phyloP scores from a whole-genome alignment of 768 basidiomycete species.

The Suillus fuscotomentosus region DNA sequence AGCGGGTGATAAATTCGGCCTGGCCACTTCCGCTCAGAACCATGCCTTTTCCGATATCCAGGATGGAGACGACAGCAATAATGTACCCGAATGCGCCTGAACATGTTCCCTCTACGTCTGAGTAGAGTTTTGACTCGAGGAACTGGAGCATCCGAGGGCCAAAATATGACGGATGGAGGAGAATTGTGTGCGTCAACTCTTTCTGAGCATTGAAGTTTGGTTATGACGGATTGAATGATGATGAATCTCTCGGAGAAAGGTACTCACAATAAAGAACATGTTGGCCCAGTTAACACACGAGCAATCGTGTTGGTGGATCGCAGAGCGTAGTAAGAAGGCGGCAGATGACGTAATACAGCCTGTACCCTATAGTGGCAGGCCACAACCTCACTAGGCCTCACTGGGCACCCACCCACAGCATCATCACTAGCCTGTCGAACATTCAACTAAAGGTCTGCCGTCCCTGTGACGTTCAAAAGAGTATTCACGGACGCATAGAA shows the following conservation, averaged over 20 bases:
- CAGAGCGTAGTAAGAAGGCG: not conserved
- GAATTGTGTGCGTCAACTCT: slow-evolving; percentile 95
- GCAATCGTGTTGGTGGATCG: not conserved
- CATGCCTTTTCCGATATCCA: slow-evolving; percentile 91
- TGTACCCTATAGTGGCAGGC: too few species aligned
- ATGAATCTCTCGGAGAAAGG: not conserved
- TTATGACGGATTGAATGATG: not conserved
- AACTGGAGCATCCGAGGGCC: slow-evolving; percentile 94
- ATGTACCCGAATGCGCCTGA: slow-evolving; percentile 94
- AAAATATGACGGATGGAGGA: slow-evolving; percentile 97
- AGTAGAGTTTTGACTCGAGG: slow-evolving; percentile 89
- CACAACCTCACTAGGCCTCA: too few species aligned
- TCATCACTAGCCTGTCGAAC: too few species aligned
- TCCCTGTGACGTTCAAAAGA: too few species aligned
- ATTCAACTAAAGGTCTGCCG: too few species aligned
- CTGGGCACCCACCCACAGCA: too few species aligned
- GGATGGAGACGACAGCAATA: slow-evolving; percentile 87
- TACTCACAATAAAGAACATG: slow-evolving; percentile 76
- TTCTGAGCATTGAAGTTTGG: slow-evolving; percentile 52
- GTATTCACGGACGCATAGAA: too few species aligned
- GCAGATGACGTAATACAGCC: not conserved
- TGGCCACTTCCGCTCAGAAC: slow-evolving; percentile 89
- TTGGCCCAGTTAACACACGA: slow-evolving; percentile 2
- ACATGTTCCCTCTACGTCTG: slow-evolving; percentile 97
- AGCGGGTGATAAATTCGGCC: slow-evolving; percentile 93